phyloP scores from a whole-genome alignment of 495 filamentous ascomycete species.

The Penicillium maclennaniae region DNA sequence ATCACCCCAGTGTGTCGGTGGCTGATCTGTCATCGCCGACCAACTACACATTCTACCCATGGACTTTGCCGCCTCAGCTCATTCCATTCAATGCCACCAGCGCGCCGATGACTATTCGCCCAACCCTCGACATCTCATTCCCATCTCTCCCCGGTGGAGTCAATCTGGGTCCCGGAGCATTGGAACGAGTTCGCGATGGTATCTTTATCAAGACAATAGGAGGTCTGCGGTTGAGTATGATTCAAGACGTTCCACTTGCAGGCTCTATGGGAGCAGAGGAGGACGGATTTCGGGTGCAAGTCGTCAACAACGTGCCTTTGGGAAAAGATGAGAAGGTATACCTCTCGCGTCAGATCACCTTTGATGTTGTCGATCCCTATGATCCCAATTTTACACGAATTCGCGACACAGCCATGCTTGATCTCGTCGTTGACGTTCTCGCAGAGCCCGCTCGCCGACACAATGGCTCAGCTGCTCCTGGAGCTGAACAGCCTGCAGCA shows the following conservation, averaged over 20 bases:
- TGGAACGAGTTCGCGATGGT: slow-evolving; percentile 67
- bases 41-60: slow-evolving; percentile 87
- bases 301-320: slow-evolving; percentile 73
- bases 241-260: slow-evolving; percentile 55
- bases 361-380: slow-evolving; percentile 61
- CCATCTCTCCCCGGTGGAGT: slow-evolving; percentile 59
- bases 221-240: slow-evolving; percentile 73
- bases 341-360: slow-evolving; percentile 69
- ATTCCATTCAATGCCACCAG: slow-evolving; percentile 73
- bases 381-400: slow-evolving; percentile 83
- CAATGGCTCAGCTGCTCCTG: slow-evolving; percentile 38
- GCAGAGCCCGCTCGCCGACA: slow-evolving; percentile 36
- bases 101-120: slow-evolving; percentile 54
- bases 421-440: slow-evolving; percentile 62
- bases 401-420: slow-evolving; percentile 65
- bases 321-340: slow-evolving; percentile 90
- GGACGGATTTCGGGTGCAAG: slow-evolving; percentile 64
- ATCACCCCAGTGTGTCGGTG: slow-evolving; percentile 53
- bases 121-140: slow-evolving; percentile 78
- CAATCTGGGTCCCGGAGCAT: slow-evolving; percentile 43
- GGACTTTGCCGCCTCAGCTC: slow-evolving; percentile 75
- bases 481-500: slow-evolving; percentile 26
- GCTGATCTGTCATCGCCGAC: slow-evolving; percentile 59
- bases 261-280: slow-evolving; percentile 27
- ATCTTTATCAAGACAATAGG: slow-evolving; percentile 74